These are phyloP conservation scores for Turnera subulata DNA, from an alignment of 345 rosid genomes.

Conservation along the genomic window DNA sequence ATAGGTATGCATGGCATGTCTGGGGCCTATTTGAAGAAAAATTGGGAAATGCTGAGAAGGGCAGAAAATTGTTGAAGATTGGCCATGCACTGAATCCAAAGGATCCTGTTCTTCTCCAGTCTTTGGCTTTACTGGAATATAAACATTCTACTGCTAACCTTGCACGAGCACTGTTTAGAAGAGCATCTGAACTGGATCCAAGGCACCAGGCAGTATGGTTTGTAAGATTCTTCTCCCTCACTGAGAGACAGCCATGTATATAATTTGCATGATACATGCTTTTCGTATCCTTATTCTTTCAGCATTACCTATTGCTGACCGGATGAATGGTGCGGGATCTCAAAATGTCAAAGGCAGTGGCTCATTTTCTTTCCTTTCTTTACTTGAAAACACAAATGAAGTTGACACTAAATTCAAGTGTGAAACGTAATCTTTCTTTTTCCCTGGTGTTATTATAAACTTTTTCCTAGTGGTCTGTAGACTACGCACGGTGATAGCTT, in stretches of 20 bases:
- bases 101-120: conserved; percentile 94
- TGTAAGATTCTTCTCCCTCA: conserved; percentile 46
- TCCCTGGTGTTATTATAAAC: no score
- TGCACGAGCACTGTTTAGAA: conserved; percentile 68
- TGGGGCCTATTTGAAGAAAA: conserved; percentile 94
- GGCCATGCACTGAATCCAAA: conserved; percentile 90
- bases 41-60: conserved; percentile 57
- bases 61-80: conserved; percentile 82
- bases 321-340: background rate
- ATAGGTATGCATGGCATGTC: conserved; percentile 93
- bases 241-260: background rate
- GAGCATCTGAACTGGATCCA: conserved; percentile 82
- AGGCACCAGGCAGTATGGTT: conserved; percentile 95
- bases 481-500: no score
- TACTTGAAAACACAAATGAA: no score
- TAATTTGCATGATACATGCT: background rate
- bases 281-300: conserved; percentile 1
- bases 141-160: conserved; percentile 72
- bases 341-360: no score
- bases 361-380: no score
- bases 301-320: background rate
- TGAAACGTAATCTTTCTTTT: no score
- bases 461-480: no score
- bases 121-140: conserved; percentile 86
- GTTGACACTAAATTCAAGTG: no score